These are phyloP conservation scores for Malus asiatica DNA, from an alignment of 306 rosid species.

Conservation along the genomic window DNA sequence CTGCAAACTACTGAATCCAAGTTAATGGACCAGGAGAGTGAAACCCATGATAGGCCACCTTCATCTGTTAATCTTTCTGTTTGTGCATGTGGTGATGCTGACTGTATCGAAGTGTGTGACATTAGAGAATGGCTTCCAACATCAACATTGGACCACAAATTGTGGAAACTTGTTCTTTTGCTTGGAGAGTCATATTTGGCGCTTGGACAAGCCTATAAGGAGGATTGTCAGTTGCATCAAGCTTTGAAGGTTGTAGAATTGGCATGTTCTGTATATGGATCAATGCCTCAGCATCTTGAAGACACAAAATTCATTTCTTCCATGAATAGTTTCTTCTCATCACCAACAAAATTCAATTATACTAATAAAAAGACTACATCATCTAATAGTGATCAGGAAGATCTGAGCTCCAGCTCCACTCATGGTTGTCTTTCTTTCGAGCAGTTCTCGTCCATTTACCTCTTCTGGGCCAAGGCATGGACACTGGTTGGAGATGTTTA, in stretches of 20 bases:
- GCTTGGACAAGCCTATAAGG: conserved; percentile 82
- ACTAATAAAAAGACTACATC: conserved; percentile 32
- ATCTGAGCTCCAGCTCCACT: conserved; percentile 29
- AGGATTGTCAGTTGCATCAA: conserved; percentile 72
- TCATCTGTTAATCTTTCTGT: conserved; percentile 54
- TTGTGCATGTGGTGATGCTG: conserved; percentile 95
- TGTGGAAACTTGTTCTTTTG: conserved; percentile 95
- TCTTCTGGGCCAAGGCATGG: conserved; percentile 98
- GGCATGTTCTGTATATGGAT: conserved; percentile 90
- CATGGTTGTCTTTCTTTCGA: conserved; percentile 36
- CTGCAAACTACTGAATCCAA: conserved; percentile 66
- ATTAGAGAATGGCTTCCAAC: conserved; percentile 94
- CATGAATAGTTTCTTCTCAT: conserved; percentile 50
- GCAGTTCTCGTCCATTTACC: conserved; percentile 62
- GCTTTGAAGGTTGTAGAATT: conserved; percentile 82
- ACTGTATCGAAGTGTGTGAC: conserved; percentile 96
- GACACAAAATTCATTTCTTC: conserved; percentile 83
- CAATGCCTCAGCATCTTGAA: conserved; percentile 91
- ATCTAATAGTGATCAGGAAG: conserved; percentile 24
- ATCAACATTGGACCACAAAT: conserved; percentile 76
- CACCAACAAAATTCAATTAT: conserved; percentile 28
- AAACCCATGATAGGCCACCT: conserved; percentile 38
- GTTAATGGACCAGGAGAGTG: conserved; percentile 38
- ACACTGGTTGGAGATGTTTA: conserved; percentile 79
- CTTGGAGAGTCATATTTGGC: conserved; percentile 97